A percentile compares a stretch with the other conserved stretches of the same genome.
phyloP scores from a whole-genome alignment of 129 eudicot species.

The Tanacetum coccineum region DNA sequence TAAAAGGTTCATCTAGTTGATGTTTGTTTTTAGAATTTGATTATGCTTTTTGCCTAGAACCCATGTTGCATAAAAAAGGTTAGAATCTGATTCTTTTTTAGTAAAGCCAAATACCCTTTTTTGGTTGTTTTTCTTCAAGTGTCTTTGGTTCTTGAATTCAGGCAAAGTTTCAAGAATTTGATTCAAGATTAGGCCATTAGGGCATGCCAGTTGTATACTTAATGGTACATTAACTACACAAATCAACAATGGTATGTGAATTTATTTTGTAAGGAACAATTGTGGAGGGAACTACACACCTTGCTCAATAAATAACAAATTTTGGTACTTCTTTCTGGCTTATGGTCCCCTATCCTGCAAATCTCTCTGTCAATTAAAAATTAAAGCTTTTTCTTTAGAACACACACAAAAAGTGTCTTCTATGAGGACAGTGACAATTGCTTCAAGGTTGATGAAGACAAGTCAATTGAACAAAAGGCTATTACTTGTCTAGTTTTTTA shows the following conservation, averaged over 20 bases:
- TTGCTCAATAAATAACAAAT: conserved; percentile 37
- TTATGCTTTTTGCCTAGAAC: conserved; percentile 22
- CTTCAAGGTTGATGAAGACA: conserved; percentile 61
- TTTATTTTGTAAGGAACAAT: conserved; percentile 19
- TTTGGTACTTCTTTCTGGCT: conserved; percentile 51
- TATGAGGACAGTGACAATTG: conserved; percentile 64
- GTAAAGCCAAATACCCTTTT: conserved; percentile 32
- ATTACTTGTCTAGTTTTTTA: conserved; percentile 32
- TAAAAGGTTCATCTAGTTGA: conserved; percentile 25
- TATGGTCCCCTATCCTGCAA: conserved; percentile 75
- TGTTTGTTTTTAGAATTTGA: conserved; percentile 31
- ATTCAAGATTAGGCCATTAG: not conserved
- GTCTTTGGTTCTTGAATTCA: conserved; percentile 23
- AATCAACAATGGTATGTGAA: conserved; percentile 18
- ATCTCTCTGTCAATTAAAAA: conserved; percentile 44
- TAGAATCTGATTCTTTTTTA: conserved; percentile 33
- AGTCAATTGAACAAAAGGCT: conserved; percentile 47
- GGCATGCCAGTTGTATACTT: conserved; percentile 5
- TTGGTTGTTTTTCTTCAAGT: not conserved
- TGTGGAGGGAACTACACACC: conserved; percentile 27
- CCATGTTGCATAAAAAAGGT: conserved; percentile 33
- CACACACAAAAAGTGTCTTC: conserved; percentile 39
- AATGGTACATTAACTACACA: conserved; percentile 22
- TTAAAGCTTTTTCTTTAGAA: conserved; percentile 25
- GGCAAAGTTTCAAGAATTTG: conserved; percentile 20